These are phyloP conservation scores for Cladosporium cucumerinum DNA, from an alignment of 2,329 filamentous ascomycete genomes.

Conservation along the genomic window DNA sequence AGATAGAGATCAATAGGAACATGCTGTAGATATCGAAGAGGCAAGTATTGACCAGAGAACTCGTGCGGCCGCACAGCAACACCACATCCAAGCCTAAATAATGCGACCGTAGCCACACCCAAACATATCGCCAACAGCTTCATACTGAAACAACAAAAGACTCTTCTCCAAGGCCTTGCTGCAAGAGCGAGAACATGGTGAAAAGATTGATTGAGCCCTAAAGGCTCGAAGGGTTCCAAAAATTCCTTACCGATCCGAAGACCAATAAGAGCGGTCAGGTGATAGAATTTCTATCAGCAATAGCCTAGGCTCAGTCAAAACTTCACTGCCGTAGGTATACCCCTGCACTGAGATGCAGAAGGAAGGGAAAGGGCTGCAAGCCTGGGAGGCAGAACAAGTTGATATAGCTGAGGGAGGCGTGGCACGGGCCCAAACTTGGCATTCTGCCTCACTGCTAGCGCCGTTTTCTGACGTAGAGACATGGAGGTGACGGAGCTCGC, in stretches of 20 bases:
- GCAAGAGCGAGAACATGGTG: slow-evolving; percentile 6
- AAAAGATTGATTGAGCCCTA: neutral
- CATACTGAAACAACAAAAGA: neutral
- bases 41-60: neutral
- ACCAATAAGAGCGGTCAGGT: neutral
- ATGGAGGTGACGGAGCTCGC: neutral
- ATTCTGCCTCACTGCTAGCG: neutral
- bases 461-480: neutral
- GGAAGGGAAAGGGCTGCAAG: neutral
- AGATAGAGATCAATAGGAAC: neutral
- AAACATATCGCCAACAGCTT: neutral
- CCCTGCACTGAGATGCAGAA: neutral
- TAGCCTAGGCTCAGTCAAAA: neutral
- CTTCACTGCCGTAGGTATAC: neutral
- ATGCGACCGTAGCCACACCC: neutral
- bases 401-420: neutral
- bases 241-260: neutral
- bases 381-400: neutral
- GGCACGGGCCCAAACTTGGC: neutral
- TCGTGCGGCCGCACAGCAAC: neutral
- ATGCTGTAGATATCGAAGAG: neutral
- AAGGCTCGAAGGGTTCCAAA: neutral
- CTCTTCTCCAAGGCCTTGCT: slow-evolving; percentile 8
- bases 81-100: neutral
- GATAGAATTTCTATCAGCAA: neutral